These are phyloP conservation scores for Smithsoniella earleae DNA, from an alignment of 163 green algal species.

Conservation along the genomic window DNA sequence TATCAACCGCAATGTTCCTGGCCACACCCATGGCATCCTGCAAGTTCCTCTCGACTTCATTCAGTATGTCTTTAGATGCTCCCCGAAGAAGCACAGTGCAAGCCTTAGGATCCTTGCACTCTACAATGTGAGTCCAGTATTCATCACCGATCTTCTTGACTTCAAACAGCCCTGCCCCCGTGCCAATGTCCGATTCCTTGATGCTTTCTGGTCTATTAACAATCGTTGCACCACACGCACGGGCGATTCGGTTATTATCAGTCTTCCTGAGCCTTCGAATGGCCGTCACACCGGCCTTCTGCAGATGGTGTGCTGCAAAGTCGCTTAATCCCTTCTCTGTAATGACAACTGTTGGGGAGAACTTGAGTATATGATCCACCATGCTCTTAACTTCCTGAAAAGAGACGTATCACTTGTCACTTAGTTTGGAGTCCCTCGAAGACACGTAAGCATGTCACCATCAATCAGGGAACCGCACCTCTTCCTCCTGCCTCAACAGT, in stretches of 20 bases:
- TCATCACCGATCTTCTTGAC: constrained; percentile 96
- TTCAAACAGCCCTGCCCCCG: constrained; percentile 86
- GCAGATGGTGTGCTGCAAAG: constrained; percentile 88
- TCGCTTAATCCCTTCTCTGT: constrained; percentile 96
- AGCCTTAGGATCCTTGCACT: constrained; percentile 94
- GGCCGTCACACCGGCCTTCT: constrained; percentile 77
- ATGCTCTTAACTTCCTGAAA: constrained; percentile 79
- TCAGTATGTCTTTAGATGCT: constrained; percentile 86
- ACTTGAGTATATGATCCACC: constrained; percentile 72
- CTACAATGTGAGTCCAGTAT: constrained; percentile 96
- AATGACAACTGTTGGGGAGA: constrained; percentile 96
- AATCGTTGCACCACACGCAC: constrained; percentile 89
- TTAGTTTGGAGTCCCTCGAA: no score
- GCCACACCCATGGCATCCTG: constrained; percentile 90
- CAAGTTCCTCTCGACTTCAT: constrained; percentile 81
- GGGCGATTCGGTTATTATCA: constrained; percentile 86
- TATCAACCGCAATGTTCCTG: constrained; percentile 80
- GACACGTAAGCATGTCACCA: no score
- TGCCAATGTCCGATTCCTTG: constrained; percentile 82
- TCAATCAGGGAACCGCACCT: no score
- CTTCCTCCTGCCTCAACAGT: constrained; percentile 11
- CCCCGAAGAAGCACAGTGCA: constrained; percentile 92
- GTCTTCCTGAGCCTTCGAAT: constrained; percentile 96
- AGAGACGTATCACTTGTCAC: no score
- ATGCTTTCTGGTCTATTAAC: constrained; percentile 77